Evolutionary conservation across 495 filamentous ascomycete genomes (phyloP).

Genomic region (Clohesyomyces aquaticus): DNA sequence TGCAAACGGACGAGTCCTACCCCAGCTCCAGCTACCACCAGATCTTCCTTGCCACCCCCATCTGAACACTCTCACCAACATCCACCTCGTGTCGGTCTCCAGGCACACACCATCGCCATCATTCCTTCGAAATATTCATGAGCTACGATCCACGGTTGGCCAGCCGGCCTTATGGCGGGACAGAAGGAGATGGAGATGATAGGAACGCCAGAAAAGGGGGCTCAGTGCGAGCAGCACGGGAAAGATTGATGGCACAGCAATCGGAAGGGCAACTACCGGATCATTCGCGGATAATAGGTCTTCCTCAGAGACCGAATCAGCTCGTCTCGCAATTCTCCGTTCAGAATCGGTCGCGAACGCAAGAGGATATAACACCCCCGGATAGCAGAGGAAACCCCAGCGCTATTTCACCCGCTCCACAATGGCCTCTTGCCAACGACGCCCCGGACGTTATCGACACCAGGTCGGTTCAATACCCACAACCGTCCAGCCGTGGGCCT

Average conservation of each 20-base stretch:
- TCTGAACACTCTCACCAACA: slow-evolving; percentile 8
- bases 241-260: slow-evolving; percentile 32
- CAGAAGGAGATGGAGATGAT: slow-evolving; percentile 23
- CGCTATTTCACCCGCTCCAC: slow-evolving; percentile 25
- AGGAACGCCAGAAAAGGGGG: slow-evolving; percentile 29
- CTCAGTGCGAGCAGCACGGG: slow-evolving; percentile 40
- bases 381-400: slow-evolving; percentile 14
- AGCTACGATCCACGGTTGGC: slow-evolving; percentile 37
- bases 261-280: slow-evolving; percentile 20
- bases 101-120: slow-evolving; percentile 33
- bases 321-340: slow-evolving; percentile 38
- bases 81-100: slow-evolving; percentile 35
- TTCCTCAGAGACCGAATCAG: slow-evolving; percentile 36
- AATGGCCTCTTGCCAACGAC: slow-evolving; percentile 39
- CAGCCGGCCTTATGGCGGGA: slow-evolving; percentile 24
- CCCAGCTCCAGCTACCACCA: slow-evolving; percentile 7
- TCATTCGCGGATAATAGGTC: slow-evolving; percentile 28
- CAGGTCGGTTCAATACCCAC: neutral
- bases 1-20: neutral
- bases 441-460: slow-evolving; percentile 14
- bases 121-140: slow-evolving; percentile 30
- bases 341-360: slow-evolving; percentile 15
- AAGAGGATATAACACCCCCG: slow-evolving; percentile 16
- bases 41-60: neutral
- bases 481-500: slow-evolving; percentile 48